Conservation (phyloP, 2,329 filamentous ascomycete genomes). For the Penicillium brasilianum region DNA sequence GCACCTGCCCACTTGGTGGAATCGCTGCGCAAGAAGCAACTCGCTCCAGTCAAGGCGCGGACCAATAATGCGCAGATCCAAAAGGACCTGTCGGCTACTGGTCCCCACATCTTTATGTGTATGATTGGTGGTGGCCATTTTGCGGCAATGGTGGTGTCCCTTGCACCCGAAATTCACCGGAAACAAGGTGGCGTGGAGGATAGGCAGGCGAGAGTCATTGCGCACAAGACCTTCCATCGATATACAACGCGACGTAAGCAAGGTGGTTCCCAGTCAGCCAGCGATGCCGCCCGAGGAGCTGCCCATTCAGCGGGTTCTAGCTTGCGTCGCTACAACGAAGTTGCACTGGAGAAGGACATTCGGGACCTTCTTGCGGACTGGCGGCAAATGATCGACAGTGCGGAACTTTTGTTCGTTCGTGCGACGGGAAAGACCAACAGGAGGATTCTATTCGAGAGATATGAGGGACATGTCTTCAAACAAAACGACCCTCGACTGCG, state of each 20-base stretch:
- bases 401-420: slow-evolving; percentile 84
- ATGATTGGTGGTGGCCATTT: slow-evolving; percentile 99
- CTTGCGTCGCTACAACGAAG: slow-evolving; percentile 91
- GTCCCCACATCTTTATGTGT: slow-evolving; percentile 90
- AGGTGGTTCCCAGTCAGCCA: slow-evolving; percentile 91
- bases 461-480: slow-evolving; percentile 83
- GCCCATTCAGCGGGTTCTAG: slow-evolving; percentile 93
- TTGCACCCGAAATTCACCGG: slow-evolving; percentile 79
- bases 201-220: slow-evolving; percentile 82
- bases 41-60: slow-evolving; percentile 62
- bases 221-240: slow-evolving; percentile 96
- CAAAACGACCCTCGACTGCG: slow-evolving; percentile 80
- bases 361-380: slow-evolving; percentile 80
- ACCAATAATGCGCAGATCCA: slow-evolving; percentile 43
- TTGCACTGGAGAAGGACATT: slow-evolving; percentile 86
- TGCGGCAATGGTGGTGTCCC: slow-evolving; percentile 90
- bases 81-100: slow-evolving; percentile 55
- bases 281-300: slow-evolving; percentile 89
- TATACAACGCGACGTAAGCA: slow-evolving; percentile 97
- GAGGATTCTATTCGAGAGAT: slow-evolving; percentile 85
- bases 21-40: slow-evolving; percentile 75
- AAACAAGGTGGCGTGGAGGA: slow-evolving; percentile 73
- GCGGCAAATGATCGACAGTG: slow-evolving; percentile 81
- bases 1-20: slow-evolving; percentile 67
- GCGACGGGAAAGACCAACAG: slow-evolving; percentile 87